These are phyloP conservation scores for Wickerhamiella azymoides DNA, from an alignment of 805 yeast species.

Conservation along the genomic window DNA sequence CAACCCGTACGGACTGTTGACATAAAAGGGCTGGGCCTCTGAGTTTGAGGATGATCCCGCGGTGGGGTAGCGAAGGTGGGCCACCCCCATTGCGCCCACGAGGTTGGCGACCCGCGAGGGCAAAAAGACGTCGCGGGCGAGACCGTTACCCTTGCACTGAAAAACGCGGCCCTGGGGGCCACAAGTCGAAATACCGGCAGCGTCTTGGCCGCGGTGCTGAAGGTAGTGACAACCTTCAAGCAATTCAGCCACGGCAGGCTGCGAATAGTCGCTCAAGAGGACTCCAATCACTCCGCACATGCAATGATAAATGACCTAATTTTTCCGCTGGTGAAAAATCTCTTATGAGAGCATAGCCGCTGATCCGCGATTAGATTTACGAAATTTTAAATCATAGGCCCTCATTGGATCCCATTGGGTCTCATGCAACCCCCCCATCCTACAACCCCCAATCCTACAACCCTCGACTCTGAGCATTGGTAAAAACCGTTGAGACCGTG, in stretches of 20 bases:
- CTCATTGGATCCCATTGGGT: too few relatives aligned
- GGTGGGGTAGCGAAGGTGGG: slow-evolving; percentile 90
- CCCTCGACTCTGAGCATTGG: too few relatives aligned
- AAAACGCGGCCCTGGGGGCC: slow-evolving; percentile 86
- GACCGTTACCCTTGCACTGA: slow-evolving; percentile 97
- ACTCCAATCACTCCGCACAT: slow-evolving; percentile 97
- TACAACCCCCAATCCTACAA: too few relatives aligned
- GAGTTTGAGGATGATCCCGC: slow-evolving; percentile 93
- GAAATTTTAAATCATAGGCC: too few relatives aligned
- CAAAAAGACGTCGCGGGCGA: slow-evolving; percentile 96
- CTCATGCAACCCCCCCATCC: too few relatives aligned
- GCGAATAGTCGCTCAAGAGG: slow-evolving; percentile 59
- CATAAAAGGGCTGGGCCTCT: slow-evolving; percentile 98
- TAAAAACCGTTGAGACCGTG: too few relatives aligned
- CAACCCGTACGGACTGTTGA: slow-evolving; percentile 92
- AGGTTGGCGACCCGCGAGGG: slow-evolving; percentile 61
- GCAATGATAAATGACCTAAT: not conserved
- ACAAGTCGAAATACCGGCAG: slow-evolving; percentile 97
- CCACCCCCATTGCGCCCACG: slow-evolving; percentile 89
- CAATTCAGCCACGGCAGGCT: slow-evolving; percentile 73
- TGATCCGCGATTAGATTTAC: too few relatives aligned
- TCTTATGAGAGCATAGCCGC: too few relatives aligned
- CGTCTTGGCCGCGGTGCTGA: slow-evolving; percentile 98
- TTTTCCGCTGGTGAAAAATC: not conserved
- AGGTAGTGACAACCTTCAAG: slow-evolving; percentile 85